Evolutionary conservation across 495 filamentous ascomycete genomes (phyloP).

Genomic region (Lasiosphaeria hispida): DNA sequence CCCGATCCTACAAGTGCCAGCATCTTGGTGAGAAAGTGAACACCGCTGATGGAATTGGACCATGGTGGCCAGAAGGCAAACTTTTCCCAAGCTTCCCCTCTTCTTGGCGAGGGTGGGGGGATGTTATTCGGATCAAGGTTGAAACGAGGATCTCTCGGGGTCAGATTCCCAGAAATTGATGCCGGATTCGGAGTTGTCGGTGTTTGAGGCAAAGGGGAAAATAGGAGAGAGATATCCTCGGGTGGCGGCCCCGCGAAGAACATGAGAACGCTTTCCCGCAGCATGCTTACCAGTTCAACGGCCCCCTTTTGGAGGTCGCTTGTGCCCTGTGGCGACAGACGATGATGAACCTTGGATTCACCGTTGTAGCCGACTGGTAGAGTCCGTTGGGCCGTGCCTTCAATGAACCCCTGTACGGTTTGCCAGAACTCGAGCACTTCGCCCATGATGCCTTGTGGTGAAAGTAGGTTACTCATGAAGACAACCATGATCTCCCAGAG

Average conservation of each 20-base stretch:
- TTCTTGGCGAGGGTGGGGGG: slow-evolving; percentile 71
- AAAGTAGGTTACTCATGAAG: slow-evolving; percentile 70
- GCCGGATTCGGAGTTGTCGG: slow-evolving; percentile 63
- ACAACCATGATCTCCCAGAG: slow-evolving; percentile 82
- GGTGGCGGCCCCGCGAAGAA: slow-evolving; percentile 89
- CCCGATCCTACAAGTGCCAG: slow-evolving; percentile 77
- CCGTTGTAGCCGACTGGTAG: slow-evolving; percentile 83
- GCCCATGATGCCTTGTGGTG: slow-evolving; percentile 73
- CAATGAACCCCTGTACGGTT: slow-evolving; percentile 83
- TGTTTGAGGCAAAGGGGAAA: slow-evolving; percentile 72
- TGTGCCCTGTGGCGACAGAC: slow-evolving; percentile 68
- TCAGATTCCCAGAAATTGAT: slow-evolving; percentile 37
- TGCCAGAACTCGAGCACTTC: slow-evolving; percentile 95
- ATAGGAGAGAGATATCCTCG: slow-evolving; percentile 82
- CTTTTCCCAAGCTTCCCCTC: slow-evolving; percentile 84
- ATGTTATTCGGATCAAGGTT: slow-evolving; percentile 73
- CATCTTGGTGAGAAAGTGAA: slow-evolving; percentile 80
- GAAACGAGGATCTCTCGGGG: slow-evolving; percentile 66
- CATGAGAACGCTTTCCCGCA: slow-evolving; percentile 71
- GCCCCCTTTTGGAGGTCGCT: slow-evolving; percentile 72
- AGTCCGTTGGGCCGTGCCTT: slow-evolving; percentile 75
- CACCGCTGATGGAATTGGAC: slow-evolving; percentile 83
- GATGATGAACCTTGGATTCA: slow-evolving; percentile 78
- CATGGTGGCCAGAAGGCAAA: slow-evolving; percentile 96
- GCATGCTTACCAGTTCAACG: slow-evolving; percentile 73